Evolutionary conservation across 2,329 filamentous ascomycete genomes (phyloP).

Genomic region (Verticillium zaregamsianum): DNA sequence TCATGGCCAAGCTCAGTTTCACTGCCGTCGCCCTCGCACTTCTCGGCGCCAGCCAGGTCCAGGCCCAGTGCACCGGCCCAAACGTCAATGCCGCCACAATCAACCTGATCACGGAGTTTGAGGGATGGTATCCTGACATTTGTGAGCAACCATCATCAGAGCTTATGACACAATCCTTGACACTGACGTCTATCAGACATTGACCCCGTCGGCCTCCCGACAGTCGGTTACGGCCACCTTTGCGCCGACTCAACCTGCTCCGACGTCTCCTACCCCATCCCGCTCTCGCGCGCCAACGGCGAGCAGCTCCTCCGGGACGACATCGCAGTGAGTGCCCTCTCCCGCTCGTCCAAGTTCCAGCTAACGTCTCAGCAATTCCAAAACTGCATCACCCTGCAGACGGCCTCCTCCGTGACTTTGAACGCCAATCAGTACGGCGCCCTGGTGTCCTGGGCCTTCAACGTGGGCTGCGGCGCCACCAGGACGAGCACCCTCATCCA

Average conservation of each 20-base stretch:
- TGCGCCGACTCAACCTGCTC: constrained; percentile 35
- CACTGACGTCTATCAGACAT: constrained; percentile 10
- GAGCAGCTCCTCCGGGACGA: constrained; percentile 34
- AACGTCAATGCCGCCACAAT: constrained; percentile 7
- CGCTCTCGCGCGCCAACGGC: constrained; percentile 35
- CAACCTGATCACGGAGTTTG: constrained; percentile 8
- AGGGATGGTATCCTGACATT: constrained; percentile 8
- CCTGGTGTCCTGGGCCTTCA: constrained; percentile 47
- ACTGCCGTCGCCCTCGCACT: constrained; percentile 4
- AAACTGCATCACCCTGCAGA: constrained; percentile 32
- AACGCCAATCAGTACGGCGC: constrained; percentile 50
- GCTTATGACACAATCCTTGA: background rate
- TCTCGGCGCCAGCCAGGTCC: constrained; percentile 3
- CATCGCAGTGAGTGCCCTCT: constrained; percentile 17
- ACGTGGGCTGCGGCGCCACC: constrained; percentile 40
- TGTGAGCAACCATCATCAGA: background rate
- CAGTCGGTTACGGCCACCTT: constrained; percentile 47
- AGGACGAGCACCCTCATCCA: constrained; percentile 33
- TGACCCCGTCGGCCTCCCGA: constrained; percentile 42
- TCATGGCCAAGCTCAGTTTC: background rate
- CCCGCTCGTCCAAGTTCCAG: background rate
- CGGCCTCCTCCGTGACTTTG: constrained; percentile 28
- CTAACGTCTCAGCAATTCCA: constrained; percentile 20
- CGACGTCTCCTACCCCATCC: constrained; percentile 41
- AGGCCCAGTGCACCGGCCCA: constrained; percentile 6